Evolutionary conservation across 805 yeast species (phyloP), one percentile per base, ranked within the genome.

Genomic region (Candida golubevii): DNA sequence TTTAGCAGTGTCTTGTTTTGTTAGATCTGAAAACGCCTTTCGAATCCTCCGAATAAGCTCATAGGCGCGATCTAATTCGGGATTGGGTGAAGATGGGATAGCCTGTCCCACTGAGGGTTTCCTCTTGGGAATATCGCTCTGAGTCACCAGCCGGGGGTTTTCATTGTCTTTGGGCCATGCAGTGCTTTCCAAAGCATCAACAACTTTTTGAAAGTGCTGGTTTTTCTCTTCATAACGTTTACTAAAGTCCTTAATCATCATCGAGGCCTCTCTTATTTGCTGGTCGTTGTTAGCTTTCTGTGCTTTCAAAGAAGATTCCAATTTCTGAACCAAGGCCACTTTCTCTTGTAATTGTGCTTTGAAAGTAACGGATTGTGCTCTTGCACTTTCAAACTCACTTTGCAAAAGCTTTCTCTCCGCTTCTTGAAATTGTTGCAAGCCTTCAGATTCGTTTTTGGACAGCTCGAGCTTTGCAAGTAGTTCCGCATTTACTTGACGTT

Each of bases 181-280:
- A 27, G 39, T 23, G 23, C 18, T 18, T 15, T 44, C 46, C 10
- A 39, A 39, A 26, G 29, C n/a, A 8, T 39, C 37, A 3, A 33
- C 11, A 28, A 44, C 35, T 18, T 13, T 38, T n/a, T 10, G 2
- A 7, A 44, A 15, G 26, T 44, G 46, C 3, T 26, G 11, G 14
- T 39, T 38, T 14, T 44, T 44, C 30, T 44, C 46, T 23, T 44
- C 46, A 37, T 39, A 32, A 6, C 46, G 38, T n/a, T 31, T 38
- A 2, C 42, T 34, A 7, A 39, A n/a, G 13, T 44, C 46, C 23
- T 39, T 28, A 8, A 35, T 37, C 39, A 35, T 35, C 31, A 44
- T 31, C 2, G 35, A 11, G 10, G 43, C 42, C 14, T 44, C 46
- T 9, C 35, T 44, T 12, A 39, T 29, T 26, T 44, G 42, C 38